A percentile compares a stretch with the other conserved stretches of the same genome.
phyloP scores from a whole-genome alignment of 1,284 basidiomycete species.

The Ceratobasidium sp. region DNA sequence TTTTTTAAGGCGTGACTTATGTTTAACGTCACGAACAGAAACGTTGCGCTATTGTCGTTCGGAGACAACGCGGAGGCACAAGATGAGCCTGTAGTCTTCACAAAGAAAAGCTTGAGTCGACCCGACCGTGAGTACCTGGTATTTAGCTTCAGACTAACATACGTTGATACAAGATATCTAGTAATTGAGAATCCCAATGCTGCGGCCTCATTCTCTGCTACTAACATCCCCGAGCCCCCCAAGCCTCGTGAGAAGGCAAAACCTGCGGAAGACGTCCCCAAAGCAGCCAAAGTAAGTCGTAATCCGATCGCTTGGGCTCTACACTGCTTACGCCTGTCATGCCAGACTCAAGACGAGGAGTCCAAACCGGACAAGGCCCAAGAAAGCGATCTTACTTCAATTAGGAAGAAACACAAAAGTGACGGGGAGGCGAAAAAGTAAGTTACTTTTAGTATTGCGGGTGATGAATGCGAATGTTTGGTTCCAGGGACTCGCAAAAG shows the following conservation, averaged over 20 bases:
- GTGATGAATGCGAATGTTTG: neutral
- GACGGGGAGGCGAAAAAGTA: slow-evolving; percentile 73
- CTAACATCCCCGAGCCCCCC: slow-evolving; percentile 50
- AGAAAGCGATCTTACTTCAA: slow-evolving; percentile 73
- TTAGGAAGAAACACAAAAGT: slow-evolving; percentile 78
- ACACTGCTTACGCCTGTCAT: no score
- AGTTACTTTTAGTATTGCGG: slow-evolving; percentile 51
- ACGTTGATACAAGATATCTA: slow-evolving; percentile 52
- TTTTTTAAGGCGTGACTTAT: neutral
- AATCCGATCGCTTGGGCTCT: neutral
- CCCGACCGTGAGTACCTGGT: slow-evolving; percentile 78
- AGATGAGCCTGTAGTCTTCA: slow-evolving; percentile 65
- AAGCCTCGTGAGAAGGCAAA: slow-evolving; percentile 35
- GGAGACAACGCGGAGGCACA: slow-evolving; percentile 80
- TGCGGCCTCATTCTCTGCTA: slow-evolving; percentile 26
- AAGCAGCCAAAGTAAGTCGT: slow-evolving; percentile 47
- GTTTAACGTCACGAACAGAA: slow-evolving; percentile 64
- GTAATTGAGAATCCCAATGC: slow-evolving; percentile 67
- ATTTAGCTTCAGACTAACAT: neutral
- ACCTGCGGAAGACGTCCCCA: slow-evolving; percentile 48
- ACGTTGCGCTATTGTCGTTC: slow-evolving; percentile 90
- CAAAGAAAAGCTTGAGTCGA: slow-evolving; percentile 84
- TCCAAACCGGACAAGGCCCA: slow-evolving; percentile 58
- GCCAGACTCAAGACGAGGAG: neutral
- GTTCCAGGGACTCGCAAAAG: slow-evolving; percentile 71